A percentile compares a stretch with the other conserved stretches of the same genome.
phyloP scores from a whole-genome alignment of 306 rosid genomes.

The Ceratonia siliqua region DNA sequence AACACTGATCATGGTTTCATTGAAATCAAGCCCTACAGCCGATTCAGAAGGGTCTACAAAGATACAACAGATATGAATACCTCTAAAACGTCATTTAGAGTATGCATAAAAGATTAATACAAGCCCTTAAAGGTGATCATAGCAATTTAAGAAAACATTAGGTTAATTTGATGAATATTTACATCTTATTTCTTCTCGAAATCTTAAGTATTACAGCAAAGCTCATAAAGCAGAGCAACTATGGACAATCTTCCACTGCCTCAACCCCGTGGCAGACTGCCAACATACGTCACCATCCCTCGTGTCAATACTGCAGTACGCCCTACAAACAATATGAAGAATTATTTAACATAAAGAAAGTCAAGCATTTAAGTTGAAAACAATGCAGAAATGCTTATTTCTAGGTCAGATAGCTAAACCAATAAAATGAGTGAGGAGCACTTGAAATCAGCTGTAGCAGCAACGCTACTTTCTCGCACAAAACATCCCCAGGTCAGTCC shows the following conservation, averaged over 20 bases:
- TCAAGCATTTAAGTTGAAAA: background rate
- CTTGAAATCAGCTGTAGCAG: no score
- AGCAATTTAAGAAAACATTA: conserved; percentile 34
- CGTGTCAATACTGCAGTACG: conserved; percentile 37
- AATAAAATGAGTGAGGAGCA: no score
- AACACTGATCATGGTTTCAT: no score
- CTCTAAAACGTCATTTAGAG: conserved; percentile 2
- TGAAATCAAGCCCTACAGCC: no score
- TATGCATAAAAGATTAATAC: conserved; percentile 32
- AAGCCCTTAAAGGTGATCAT: conserved; percentile 26
- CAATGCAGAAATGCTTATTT: no score
- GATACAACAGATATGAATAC: conserved; percentile 13
- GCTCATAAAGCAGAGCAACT: conserved; percentile 33
- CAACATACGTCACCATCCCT: conserved; percentile 34
- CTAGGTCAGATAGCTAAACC: no score
- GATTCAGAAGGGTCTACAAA: no score
- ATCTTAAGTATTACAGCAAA: conserved; percentile 31
- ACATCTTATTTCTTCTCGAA: conserved; percentile 24
- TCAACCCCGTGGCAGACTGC: conserved; percentile 23
- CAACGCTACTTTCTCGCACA: no score
- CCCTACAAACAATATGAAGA: conserved; percentile 46
- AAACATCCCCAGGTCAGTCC: no score
- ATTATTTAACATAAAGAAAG: background rate
- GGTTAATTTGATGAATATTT: conserved; percentile 32
- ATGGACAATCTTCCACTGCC: conserved; percentile 36